Percentiles rank a stretch among this genome's conserved stretches.
These are phyloP conservation scores for Lantana camara DNA, from an alignment of 257 asterid species.

Conservation along the genomic window DNA sequence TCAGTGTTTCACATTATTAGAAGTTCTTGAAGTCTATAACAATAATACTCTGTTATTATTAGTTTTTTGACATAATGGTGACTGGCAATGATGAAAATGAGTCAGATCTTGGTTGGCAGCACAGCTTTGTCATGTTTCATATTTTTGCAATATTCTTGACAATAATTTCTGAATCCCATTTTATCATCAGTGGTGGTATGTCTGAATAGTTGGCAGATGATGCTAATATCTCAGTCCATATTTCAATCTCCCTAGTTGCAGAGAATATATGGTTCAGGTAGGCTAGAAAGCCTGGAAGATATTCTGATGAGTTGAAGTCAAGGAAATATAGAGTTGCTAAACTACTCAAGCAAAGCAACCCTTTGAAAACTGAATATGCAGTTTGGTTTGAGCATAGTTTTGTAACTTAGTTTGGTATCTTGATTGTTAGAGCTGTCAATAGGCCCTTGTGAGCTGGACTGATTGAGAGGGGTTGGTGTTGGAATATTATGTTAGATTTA, in stretches of 20 bases:
- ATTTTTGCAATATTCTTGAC: neutral
- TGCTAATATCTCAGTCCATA: neutral
- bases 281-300: conserved; percentile 2
- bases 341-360: neutral
- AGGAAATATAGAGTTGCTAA: conserved; percentile 11
- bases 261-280: neutral
- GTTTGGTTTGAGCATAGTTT: neutral
- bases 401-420: neutral
- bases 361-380: conserved; percentile 3
- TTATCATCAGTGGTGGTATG: neutral
- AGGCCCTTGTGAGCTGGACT: neutral
- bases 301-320: conserved; percentile 7
- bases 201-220: neutral
- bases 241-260: neutral
- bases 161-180: neutral
- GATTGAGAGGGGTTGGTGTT: neutral
- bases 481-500: neutral
- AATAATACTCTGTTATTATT: too few species aligned
- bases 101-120: neutral
- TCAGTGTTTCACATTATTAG: neutral
- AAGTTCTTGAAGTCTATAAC: neutral
- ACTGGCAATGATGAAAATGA: neutral
- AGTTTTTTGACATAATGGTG: neutral
- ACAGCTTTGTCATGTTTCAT: neutral
- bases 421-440: neutral